Evolutionary conservation across 2,329 filamentous ascomycete genomes (phyloP).

Genomic region (Bimuria novae-zelandiae): DNA sequence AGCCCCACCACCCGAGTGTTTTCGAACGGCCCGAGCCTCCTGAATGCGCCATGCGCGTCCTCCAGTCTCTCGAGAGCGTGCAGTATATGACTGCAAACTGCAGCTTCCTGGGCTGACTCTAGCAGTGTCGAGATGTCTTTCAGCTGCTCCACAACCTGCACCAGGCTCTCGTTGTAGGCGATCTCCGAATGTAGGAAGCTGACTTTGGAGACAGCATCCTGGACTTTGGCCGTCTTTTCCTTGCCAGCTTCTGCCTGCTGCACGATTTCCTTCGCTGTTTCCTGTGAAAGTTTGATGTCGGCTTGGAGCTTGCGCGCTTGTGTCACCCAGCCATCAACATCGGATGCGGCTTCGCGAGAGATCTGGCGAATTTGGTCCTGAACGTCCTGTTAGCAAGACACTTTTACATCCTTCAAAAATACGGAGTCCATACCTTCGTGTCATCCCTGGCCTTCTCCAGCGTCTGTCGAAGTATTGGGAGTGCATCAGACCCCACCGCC

Average conservation of each 20-base stretch:
- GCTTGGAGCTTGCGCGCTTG: constrained; percentile 83
- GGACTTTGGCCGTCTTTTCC: constrained; percentile 65
- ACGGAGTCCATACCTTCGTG: constrained; percentile 52
- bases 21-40: constrained; percentile 63
- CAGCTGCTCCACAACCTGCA: constrained; percentile 56
- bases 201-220: constrained; percentile 62
- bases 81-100: constrained; percentile 51
- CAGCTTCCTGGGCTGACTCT: constrained; percentile 51
- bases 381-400: constrained; percentile 11
- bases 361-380: constrained; percentile 72
- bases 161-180: constrained; percentile 61
- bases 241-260: constrained; percentile 73
- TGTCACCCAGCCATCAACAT: constrained; percentile 83
- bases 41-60: constrained; percentile 59
- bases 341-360: constrained; percentile 75
- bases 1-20: constrained; percentile 67
- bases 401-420: not conserved
- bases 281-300: constrained; percentile 81
- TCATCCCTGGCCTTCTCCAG: constrained; percentile 58
- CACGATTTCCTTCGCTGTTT: constrained; percentile 79
- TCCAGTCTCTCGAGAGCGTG: constrained; percentile 56
- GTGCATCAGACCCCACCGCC: constrained; percentile 53
- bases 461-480: constrained; percentile 56
- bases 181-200: constrained; percentile 63
- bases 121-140: constrained; percentile 56